A percentile compares a stretch with the other conserved stretches of the same genome.
These are phyloP conservation scores for Kwoniella shivajii DNA, from an alignment of 1,284 basidiomycete species.

Conservation along the genomic window DNA sequence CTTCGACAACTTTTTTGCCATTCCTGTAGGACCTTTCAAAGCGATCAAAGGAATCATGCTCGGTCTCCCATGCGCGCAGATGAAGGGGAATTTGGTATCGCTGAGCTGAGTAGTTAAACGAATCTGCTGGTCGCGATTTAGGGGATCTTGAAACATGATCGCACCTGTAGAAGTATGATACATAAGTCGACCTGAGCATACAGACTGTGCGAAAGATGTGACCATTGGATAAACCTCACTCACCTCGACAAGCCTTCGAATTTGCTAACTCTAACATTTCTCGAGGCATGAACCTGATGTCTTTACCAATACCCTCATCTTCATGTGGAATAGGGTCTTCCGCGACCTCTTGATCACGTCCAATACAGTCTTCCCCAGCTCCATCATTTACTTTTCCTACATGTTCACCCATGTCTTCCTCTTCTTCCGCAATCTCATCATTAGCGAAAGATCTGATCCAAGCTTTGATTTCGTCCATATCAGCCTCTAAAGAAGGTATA, in stretches of 20 bases:
- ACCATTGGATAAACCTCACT: slow-evolving; percentile 23
- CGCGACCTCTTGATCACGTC: slow-evolving; percentile 12
- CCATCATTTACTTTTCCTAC: not conserved
- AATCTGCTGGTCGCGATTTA: slow-evolving; percentile 69
- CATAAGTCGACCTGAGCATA: too few species aligned
- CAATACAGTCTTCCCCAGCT: too few species aligned
- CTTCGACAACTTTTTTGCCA: not conserved
- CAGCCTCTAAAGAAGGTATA: slow-evolving; percentile 30
- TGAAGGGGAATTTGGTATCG: slow-evolving; percentile 78
- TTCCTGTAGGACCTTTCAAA: slow-evolving; percentile 6
- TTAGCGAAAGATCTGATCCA: slow-evolving; percentile 22
- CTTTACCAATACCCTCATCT: slow-evolving; percentile 64
- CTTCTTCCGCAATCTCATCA: not conserved
- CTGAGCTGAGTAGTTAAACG: slow-evolving; percentile 69
- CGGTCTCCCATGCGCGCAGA: slow-evolving; percentile 82
- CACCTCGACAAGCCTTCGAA: slow-evolving; percentile 89
- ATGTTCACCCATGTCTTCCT: not conserved
- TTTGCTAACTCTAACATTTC: slow-evolving; percentile 79
- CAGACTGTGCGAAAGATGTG: not conserved
- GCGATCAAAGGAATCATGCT: slow-evolving; percentile 52
- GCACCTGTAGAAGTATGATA: slow-evolving; percentile 67
- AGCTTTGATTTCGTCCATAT: slow-evolving; percentile 37
- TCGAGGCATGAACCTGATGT: slow-evolving; percentile 74
- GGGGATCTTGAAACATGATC: slow-evolving; percentile 91
- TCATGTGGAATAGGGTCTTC: too few species aligned